Percentiles rank a stretch among this genome's conserved stretches.
Evolutionary conservation across 2,329 filamentous ascomycete genomes (phyloP).

Genomic region (Leptodontidium sp.): DNA sequence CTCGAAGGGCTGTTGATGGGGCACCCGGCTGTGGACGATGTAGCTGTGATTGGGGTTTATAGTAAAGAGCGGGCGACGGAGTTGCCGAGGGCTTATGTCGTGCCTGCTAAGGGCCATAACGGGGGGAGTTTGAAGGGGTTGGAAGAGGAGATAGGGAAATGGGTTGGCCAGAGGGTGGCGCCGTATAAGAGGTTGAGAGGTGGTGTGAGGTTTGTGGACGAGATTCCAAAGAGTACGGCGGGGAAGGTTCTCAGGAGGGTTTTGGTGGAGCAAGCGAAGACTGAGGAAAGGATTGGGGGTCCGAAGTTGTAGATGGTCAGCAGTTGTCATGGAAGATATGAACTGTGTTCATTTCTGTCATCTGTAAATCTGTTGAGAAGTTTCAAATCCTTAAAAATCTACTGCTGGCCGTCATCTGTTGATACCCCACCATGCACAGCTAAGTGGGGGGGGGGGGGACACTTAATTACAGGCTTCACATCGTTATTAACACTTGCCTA

Average conservation of each 20-base stretch:
- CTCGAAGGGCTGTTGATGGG: constrained; percentile 59
- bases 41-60: constrained; percentile 69
- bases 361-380: too few species aligned
- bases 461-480: too few species aligned
- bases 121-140: constrained; percentile 20
- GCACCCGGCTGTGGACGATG: constrained; percentile 58
- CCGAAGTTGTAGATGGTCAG: constrained; percentile 15
- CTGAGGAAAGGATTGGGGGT: constrained; percentile 14
- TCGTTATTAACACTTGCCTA: too few species aligned
- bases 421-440: too few species aligned
- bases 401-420: too few species aligned
- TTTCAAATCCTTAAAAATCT: too few species aligned
- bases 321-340: too few species aligned
- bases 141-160: constrained; percentile 58
- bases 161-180: constrained; percentile 66
- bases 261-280: constrained; percentile 52
- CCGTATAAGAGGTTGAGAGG: constrained; percentile 74
- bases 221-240: constrained; percentile 72
- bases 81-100: constrained; percentile 71
- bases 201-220: constrained; percentile 70
- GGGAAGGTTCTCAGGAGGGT: constrained; percentile 60
- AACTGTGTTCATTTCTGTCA: too few species aligned
- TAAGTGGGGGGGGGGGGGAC: too few species aligned
- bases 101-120: constrained; percentile 48
- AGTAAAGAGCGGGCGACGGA: constrained; percentile 70